Conservation (phyloP, 176 grass and related monocot genomes). For the Phoenix roebelenii region DNA sequence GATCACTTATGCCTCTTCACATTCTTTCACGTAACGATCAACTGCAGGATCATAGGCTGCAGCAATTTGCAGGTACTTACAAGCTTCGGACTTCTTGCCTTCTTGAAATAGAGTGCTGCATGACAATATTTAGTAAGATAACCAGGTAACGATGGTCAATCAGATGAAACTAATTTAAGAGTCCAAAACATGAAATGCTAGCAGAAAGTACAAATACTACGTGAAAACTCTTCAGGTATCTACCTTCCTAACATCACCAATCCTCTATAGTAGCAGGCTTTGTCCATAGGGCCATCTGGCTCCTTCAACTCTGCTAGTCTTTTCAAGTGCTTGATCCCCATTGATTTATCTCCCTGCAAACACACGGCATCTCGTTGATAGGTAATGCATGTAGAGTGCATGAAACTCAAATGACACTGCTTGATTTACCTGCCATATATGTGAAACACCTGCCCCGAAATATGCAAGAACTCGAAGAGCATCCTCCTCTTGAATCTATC, state of each 20-base stretch:
- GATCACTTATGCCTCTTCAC: constrained; percentile 33
- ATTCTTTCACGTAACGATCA: constrained; percentile 49
- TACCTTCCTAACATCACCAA: constrained; percentile 61
- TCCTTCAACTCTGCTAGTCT: constrained; percentile 68
- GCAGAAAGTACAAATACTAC: too few species aligned
- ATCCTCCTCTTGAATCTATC: constrained; percentile 61
- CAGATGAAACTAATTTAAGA: too few species aligned
- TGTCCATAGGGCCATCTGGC: constrained; percentile 48
- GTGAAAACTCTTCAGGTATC: not conserved
- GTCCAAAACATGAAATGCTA: too few species aligned
- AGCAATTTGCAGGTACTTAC: constrained; percentile 43
- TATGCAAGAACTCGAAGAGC: constrained; percentile 65
- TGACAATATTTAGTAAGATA: not conserved
- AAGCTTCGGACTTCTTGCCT: constrained; percentile 68
- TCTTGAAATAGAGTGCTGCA: constrained; percentile 53
- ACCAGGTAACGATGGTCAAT: too few species aligned
- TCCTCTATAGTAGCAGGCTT: constrained; percentile 49
- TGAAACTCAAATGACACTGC: constrained; percentile 6
- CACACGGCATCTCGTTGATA: not conserved
- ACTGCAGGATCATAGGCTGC: constrained; percentile 55
- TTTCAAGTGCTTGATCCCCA: constrained; percentile 55
- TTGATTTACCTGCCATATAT: constrained; percentile 39
- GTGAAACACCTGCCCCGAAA: constrained; percentile 50
- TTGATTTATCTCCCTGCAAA: constrained; percentile 60
- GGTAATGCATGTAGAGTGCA: constrained; percentile 2